These are phyloP conservation scores for Citrullus amarus DNA, from an alignment of 306 rosid genomes.

Conservation along the genomic window DNA sequence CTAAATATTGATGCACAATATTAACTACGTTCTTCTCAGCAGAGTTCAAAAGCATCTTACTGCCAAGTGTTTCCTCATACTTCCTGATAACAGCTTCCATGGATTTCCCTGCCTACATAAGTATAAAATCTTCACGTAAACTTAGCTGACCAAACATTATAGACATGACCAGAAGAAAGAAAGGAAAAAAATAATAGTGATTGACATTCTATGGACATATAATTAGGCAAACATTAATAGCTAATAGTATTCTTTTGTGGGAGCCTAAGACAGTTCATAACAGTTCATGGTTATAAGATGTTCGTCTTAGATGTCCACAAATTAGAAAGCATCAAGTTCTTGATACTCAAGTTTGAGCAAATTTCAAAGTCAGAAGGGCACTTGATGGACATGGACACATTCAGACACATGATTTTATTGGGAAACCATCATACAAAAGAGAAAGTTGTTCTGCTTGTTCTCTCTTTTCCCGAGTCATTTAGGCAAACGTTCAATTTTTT, in stretches of 20 bases:
- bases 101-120: constrained; percentile 72
- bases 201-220: neutral
- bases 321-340: neutral
- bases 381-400: neutral
- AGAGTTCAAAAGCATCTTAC: constrained; percentile 51
- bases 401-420: neutral
- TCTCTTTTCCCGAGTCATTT: no score
- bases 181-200: neutral
- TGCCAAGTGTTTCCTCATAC: constrained; percentile 55
- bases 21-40: constrained; percentile 58
- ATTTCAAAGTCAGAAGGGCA: neutral
- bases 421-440: neutral
- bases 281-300: neutral
- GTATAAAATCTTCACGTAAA: constrained; percentile 1
- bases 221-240: neutral
- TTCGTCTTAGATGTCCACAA: neutral
- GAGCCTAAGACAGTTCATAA: neutral
- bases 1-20: constrained; percentile 71
- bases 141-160: neutral
- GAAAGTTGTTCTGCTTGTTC: no score
- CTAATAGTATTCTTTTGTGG: neutral
- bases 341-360: neutral
- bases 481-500: neutral
- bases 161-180: neutral
- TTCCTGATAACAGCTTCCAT: constrained; percentile 71